Percentiles rank a stretch among this genome's conserved stretches.
These are phyloP conservation scores for Ustulina deusta DNA, from an alignment of 2,329 filamentous ascomycete species.

Conservation along the genomic window DNA sequence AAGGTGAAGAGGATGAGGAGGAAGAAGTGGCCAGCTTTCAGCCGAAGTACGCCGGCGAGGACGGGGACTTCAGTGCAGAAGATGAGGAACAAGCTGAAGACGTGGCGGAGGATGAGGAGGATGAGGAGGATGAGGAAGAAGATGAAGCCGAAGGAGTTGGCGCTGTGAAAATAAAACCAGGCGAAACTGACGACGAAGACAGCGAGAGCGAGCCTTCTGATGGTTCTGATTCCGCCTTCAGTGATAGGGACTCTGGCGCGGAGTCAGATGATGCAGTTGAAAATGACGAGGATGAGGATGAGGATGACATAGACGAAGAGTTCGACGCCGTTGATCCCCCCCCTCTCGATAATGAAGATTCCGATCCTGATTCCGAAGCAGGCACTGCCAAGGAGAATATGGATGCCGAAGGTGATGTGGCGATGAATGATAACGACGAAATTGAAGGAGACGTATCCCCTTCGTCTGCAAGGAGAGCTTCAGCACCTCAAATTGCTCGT, in stretches of 20 bases:
- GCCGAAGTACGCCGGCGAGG: slow-evolving; percentile 37
- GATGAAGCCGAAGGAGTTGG: slow-evolving; percentile 68
- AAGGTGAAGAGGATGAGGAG: slow-evolving; percentile 58
- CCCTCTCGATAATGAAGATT: slow-evolving; percentile 47
- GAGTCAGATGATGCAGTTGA: slow-evolving; percentile 50
- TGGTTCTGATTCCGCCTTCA: slow-evolving; percentile 47
- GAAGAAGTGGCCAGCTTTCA: slow-evolving; percentile 34
- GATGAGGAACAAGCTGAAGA: slow-evolving; percentile 49
- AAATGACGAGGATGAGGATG: slow-evolving; percentile 48
- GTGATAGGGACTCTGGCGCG: slow-evolving; percentile 47
- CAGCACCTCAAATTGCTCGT: slow-evolving; percentile 74
- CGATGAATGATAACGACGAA: slow-evolving; percentile 39
- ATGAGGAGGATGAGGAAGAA: slow-evolving; percentile 52
- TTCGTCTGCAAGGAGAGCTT: slow-evolving; percentile 63
- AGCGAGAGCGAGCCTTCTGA: slow-evolving; percentile 53
- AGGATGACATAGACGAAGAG: slow-evolving; percentile 51
- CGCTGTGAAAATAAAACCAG: slow-evolving; percentile 67
- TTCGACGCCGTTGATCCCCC: slow-evolving; percentile 47
- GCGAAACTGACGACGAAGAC: slow-evolving; percentile 61
- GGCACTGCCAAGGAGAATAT: slow-evolving; percentile 46
- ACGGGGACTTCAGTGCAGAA: slow-evolving; percentile 50
- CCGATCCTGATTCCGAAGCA: slow-evolving; percentile 47
- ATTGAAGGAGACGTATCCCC: slow-evolving; percentile 53
- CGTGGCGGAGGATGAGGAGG: slow-evolving; percentile 25
- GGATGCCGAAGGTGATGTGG: slow-evolving; percentile 46